A percentile compares a stretch with the other conserved stretches of the same genome.
Conservation (phyloP, 139 green algal genomes). For the Picochlorum costavermella region DNA sequence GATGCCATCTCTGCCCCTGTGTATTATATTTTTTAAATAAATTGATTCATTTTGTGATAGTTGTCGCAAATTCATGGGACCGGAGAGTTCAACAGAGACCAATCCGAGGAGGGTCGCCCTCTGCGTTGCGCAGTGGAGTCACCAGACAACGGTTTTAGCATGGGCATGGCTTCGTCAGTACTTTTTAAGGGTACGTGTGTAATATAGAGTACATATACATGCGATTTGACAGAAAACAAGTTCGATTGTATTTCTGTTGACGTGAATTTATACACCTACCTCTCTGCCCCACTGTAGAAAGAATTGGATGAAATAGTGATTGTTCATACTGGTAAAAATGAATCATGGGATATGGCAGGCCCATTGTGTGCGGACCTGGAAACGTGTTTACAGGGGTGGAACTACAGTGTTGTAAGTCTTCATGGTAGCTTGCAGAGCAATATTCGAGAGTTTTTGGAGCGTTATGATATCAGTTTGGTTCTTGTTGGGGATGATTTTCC, state of each 20-base stretch:
- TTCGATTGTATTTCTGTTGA: no score
- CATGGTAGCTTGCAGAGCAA: conserved; percentile 24
- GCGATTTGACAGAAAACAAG: no score
- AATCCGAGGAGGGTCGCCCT: conserved; percentile 14
- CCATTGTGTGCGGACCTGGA: conserved; percentile 22
- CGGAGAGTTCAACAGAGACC: no score
- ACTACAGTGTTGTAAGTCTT: conserved; percentile 20
- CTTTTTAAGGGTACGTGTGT: conserved; percentile 28
- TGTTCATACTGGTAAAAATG: conserved; percentile 26
- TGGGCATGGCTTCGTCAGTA: conserved; percentile 45
- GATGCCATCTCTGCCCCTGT: no score
- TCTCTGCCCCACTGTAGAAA: conserved; percentile 7
- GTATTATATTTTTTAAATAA: no score
- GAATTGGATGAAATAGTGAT: conserved; percentile 32
- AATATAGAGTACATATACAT: not conserved
- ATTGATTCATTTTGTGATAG: no score
- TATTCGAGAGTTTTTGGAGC: conserved; percentile 12
- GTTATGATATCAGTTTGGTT: conserved; percentile 7
- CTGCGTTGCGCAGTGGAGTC: conserved; percentile 12
- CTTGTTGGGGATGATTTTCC: conserved; percentile 14
- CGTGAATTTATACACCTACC: no score
- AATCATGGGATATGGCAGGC: conserved; percentile 24
- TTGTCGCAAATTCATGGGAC: no score
- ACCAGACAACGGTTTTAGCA: conserved; percentile 24
- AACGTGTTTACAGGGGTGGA: conserved; percentile 13